phyloP scores from a whole-genome alignment of 108 stramenopile genomes.

The Bacterosira constricta region DNA sequence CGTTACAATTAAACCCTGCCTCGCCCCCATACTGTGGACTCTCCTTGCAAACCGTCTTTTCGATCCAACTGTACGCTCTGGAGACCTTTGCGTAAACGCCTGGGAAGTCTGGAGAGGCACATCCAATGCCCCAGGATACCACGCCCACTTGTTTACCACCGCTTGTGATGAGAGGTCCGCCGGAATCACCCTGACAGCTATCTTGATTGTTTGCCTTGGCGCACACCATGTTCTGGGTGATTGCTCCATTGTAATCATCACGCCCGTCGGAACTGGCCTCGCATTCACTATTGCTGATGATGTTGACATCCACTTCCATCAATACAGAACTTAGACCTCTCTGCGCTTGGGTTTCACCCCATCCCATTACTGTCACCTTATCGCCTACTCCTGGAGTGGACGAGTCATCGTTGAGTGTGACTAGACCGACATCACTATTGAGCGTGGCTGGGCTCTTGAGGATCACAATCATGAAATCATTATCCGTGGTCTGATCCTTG shows the following conservation, averaged over 20 bases:
- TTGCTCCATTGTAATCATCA: slow-evolving; percentile 14
- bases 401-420: slow-evolving; percentile 35
- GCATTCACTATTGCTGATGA: slow-evolving; percentile 39
- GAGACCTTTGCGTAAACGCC: slow-evolving; percentile 48
- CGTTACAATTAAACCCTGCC: background rate
- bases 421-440: background rate
- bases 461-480: slow-evolving; percentile 9
- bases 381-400: slow-evolving; percentile 20
- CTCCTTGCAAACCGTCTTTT: slow-evolving; percentile 26
- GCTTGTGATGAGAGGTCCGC: slow-evolving; percentile 29
- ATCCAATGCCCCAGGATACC: slow-evolving; percentile 51
- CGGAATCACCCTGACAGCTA: too few species aligned
- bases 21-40: slow-evolving; percentile 4
- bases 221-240: slow-evolving; percentile 43
- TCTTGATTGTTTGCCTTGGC: slow-evolving; percentile 28
- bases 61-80: slow-evolving; percentile 38
- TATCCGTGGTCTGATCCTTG: slow-evolving; percentile 11
- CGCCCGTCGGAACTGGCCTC: slow-evolving; percentile 19
- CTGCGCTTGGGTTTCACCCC: slow-evolving; percentile 44
- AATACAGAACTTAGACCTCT: slow-evolving; percentile 1
- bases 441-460: background rate
- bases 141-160: slow-evolving; percentile 44
- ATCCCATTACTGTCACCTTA: slow-evolving; percentile 55
- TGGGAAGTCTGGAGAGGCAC: slow-evolving; percentile 37
- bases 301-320: slow-evolving; percentile 24